These are phyloP conservation scores for Mucuna pruriens DNA, from an alignment of 306 rosid species.

Conservation along the genomic window DNA sequence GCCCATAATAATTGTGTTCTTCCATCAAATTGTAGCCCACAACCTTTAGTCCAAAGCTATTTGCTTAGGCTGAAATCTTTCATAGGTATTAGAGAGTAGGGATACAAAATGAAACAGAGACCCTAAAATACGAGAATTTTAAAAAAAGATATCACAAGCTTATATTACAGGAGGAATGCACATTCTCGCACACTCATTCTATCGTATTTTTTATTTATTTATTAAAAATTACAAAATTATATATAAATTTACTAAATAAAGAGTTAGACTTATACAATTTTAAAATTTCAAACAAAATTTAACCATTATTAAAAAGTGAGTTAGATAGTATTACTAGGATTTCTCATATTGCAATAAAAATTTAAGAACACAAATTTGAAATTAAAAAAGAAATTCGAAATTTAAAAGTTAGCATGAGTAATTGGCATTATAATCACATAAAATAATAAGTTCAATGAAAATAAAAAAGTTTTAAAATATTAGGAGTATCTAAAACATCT, in stretches of 20 bases:
- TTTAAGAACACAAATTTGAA: not conserved
- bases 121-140: too few relatives aligned
- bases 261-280: too few relatives aligned
- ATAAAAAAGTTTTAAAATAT: not conserved
- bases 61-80: not conserved
- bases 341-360: not conserved
- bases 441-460: not conserved
- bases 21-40: not conserved
- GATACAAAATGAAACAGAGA: not conserved
- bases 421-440: not conserved
- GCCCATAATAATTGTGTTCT: not conserved
- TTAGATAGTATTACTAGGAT: too few relatives aligned
- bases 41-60: not conserved
- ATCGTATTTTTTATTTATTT: too few relatives aligned
- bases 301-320: too few relatives aligned
- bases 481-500: not conserved
- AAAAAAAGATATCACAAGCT: not conserved
- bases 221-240: too few relatives aligned
- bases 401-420: not conserved
- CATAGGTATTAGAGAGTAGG: not conserved
- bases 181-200: too few relatives aligned
- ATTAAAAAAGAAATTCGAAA: not conserved
- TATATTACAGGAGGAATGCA: not conserved
- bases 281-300: too few relatives aligned
- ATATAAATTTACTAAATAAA: too few relatives aligned